Evolutionary conservation across 2,329 filamentous ascomycete genomes (phyloP).

Genomic region (Calycina herbarum): DNA sequence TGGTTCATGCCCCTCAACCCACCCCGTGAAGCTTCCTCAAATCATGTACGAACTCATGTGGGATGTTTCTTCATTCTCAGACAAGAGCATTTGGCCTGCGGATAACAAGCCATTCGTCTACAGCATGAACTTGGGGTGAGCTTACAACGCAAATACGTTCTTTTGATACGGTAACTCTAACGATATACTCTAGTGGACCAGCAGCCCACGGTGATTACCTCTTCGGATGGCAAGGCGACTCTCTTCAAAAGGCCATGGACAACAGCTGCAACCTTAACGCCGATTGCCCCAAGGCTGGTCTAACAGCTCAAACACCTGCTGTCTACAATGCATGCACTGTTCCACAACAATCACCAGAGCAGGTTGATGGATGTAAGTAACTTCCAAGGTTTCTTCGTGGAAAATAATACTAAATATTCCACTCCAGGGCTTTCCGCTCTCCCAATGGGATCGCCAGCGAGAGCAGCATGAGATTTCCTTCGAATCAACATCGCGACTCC

Average conservation of each 20-base stretch:
- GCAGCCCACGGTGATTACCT: slow-evolving; percentile 80
- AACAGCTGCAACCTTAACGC: slow-evolving; percentile 70
- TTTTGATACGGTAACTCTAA: slow-evolving; percentile 8
- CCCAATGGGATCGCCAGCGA: neutral
- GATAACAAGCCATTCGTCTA: slow-evolving; percentile 68
- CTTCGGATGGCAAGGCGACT: slow-evolving; percentile 68
- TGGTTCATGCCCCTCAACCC: slow-evolving; percentile 70
- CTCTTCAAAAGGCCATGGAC: slow-evolving; percentile 66
- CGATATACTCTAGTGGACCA: slow-evolving; percentile 50
- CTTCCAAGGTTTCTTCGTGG: neutral
- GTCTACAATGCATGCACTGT: slow-evolving; percentile 49
- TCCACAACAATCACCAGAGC: slow-evolving; percentile 49
- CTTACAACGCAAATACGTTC: slow-evolving; percentile 44
- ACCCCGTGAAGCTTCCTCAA: slow-evolving; percentile 66
- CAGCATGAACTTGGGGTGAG: slow-evolving; percentile 34
- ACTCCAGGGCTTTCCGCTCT: neutral
- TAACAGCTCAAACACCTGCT: slow-evolving; percentile 46
- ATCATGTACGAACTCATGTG: slow-evolving; percentile 86
- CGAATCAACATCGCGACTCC: neutral
- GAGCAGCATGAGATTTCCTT: slow-evolving; percentile 5
- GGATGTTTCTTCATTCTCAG: slow-evolving; percentile 63
- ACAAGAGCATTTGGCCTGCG: slow-evolving; percentile 49
- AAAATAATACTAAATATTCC: neutral
- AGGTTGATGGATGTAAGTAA: slow-evolving; percentile 50
- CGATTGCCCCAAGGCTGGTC: slow-evolving; percentile 60